Conservation (phyloP, 2,329 filamentous ascomycete genomes). For the Diatrype stigma region DNA sequence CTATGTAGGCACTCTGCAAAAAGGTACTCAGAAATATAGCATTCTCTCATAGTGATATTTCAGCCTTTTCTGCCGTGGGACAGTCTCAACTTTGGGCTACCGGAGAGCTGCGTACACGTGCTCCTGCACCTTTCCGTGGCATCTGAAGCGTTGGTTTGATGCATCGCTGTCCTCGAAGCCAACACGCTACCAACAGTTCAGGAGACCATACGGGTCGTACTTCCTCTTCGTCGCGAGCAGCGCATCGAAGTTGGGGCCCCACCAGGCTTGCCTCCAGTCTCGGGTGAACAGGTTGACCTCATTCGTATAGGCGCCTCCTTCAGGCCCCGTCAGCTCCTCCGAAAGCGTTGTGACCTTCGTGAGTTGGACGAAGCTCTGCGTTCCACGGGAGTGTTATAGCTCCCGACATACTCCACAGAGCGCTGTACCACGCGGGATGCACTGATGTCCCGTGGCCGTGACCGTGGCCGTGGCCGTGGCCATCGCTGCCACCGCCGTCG, state of each 20-base stretch:
- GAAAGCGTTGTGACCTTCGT: conserved; percentile 9
- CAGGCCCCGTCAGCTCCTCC: conserved; percentile 18
- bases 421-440: conserved; percentile 17
- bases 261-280: conserved; percentile 32
- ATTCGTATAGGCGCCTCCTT: conserved; percentile 35
- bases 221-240: conserved; percentile 28
- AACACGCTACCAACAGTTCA: conserved; percentile 23
- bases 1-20: no score
- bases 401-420: conserved; percentile 14
- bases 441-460: conserved; percentile 10
- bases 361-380: conserved; percentile 12
- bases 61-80: no score
- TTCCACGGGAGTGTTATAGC: conserved; percentile 11
- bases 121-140: conserved; percentile 12
- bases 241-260: conserved; percentile 27
- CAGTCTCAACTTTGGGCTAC: no score
- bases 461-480: no score
- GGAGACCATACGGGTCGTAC: conserved; percentile 29
- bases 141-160: conserved; percentile 10
- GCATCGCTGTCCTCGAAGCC: conserved; percentile 15
- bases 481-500: neutral
- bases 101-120: conserved; percentile 5
- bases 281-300: conserved; percentile 33
- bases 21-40: no score
- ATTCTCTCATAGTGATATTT: no score